Evolutionary conservation across 1,284 basidiomycete genomes (phyloP).

Genomic region (Austroboletus olivaceoglutinosus): DNA sequence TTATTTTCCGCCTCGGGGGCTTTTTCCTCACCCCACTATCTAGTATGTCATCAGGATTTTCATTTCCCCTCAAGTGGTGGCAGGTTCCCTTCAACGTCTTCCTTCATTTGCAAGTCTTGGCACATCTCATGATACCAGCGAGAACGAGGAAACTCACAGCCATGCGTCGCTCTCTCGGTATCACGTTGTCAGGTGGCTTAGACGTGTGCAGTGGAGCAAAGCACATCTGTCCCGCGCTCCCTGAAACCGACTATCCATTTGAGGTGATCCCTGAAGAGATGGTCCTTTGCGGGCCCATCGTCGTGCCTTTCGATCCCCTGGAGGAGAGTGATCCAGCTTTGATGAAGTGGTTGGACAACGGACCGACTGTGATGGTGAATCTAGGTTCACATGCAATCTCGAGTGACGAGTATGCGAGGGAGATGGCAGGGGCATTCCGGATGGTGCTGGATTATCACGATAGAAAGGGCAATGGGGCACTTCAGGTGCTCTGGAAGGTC

Average conservation of each 20-base stretch:
- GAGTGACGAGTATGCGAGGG: not conserved
- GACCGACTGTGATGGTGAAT: not conserved
- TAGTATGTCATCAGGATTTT: not conserved
- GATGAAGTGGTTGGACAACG: not conserved
- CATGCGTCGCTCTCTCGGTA: not conserved
- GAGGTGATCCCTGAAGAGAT: not conserved
- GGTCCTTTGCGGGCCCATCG: not conserved
- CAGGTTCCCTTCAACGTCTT: not conserved
- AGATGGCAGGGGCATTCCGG: not conserved
- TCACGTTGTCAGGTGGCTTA: not conserved
- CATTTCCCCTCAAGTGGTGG: not conserved
- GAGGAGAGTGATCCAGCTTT: not conserved
- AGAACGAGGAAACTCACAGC: too few relatives aligned
- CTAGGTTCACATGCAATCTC: not conserved
- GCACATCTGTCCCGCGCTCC: not conserved
- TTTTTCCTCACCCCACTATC: too few relatives aligned
- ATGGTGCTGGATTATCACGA: not conserved
- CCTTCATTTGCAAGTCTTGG: not conserved
- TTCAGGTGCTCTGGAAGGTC: not conserved
- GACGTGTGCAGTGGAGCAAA: not conserved
- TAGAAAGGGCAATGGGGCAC: not conserved
- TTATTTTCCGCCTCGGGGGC: not conserved
- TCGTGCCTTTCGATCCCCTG: not conserved
- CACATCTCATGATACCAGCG: not conserved
- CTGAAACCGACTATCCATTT: not conserved